phyloP scores from a whole-genome alignment of 2,329 filamentous ascomycete genomes.

The Penicillium sp. region DNA sequence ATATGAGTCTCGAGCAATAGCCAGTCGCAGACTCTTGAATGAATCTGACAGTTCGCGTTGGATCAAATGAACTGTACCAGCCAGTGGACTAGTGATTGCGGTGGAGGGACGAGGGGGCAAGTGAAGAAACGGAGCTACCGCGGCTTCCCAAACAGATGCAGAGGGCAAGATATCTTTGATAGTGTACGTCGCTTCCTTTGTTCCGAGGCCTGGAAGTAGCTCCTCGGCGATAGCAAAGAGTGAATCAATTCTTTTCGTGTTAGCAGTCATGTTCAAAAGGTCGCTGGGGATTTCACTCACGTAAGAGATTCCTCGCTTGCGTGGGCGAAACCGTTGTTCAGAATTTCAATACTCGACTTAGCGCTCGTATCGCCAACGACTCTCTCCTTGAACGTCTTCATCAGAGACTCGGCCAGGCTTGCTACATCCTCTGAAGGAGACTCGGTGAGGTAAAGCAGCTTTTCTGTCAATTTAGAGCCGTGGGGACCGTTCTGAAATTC shows the following conservation, averaged over 20 bases:
- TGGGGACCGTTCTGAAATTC: slow-evolving; percentile 48
- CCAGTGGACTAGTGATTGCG: slow-evolving; percentile 73
- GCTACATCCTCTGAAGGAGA: slow-evolving; percentile 57
- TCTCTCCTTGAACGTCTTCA: slow-evolving; percentile 38
- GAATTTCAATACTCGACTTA: slow-evolving; percentile 55
- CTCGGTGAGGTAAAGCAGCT: slow-evolving; percentile 58
- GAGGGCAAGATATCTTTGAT: slow-evolving; percentile 64
- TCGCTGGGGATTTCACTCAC: slow-evolving; percentile 38
- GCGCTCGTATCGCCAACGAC: slow-evolving; percentile 46
- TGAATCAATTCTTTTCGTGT: slow-evolving; percentile 56
- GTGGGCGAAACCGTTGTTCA: slow-evolving; percentile 56
- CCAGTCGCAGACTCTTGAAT: slow-evolving; percentile 30
- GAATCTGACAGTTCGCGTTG: slow-evolving; percentile 34
- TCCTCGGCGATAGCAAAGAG: slow-evolving; percentile 60
- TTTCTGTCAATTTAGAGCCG: slow-evolving; percentile 57
- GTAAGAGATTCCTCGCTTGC: slow-evolving; percentile 50
- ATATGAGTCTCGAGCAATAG: slow-evolving; percentile 63
- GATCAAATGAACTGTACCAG: slow-evolving; percentile 71
- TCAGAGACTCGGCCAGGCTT: slow-evolving; percentile 41
- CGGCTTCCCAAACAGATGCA: slow-evolving; percentile 65
- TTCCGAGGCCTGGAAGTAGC: slow-evolving; percentile 43
- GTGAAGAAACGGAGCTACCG: slow-evolving; percentile 59
- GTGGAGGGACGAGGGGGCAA: slow-evolving; percentile 59
- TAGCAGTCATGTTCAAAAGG: slow-evolving; percentile 16
- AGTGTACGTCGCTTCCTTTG: slow-evolving; percentile 32